These are phyloP conservation scores for Cystobasidium slooffiae DNA, from an alignment of 1,284 basidiomycete genomes.

Conservation along the genomic window DNA sequence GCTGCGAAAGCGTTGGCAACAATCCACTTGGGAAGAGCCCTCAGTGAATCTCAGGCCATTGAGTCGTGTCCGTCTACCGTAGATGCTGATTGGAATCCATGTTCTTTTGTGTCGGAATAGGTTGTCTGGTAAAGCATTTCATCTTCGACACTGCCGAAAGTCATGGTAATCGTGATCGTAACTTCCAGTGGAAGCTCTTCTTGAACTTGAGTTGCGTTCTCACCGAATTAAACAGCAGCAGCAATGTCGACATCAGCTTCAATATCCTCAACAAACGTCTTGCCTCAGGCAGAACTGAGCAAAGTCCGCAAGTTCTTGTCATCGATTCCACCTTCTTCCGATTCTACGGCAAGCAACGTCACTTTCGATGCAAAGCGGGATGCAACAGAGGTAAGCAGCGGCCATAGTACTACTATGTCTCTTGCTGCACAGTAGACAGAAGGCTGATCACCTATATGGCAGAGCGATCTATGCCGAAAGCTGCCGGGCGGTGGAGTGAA, in stretches of 20 bases:
- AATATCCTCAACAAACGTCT: not conserved
- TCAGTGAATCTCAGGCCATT: too few species aligned
- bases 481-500: conserved; percentile 34
- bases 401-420: not conserved
- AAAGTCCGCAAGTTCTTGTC: conserved; percentile 34
- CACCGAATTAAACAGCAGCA: not conserved
- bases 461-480: conserved; percentile 41
- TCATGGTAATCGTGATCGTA: not conserved
- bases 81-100: too few species aligned
- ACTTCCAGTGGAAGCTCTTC: not conserved
- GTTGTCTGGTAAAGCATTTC: too few species aligned
- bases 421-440: not conserved
- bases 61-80: too few species aligned
- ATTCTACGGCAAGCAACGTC: conserved; percentile 39
- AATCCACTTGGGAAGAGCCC: not conserved
- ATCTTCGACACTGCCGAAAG: not conserved
- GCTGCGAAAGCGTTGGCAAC: not conserved
- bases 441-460: not conserved
- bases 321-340: conserved; percentile 32
- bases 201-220: not conserved
- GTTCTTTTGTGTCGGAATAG: too few species aligned
- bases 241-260: conserved; percentile 16
- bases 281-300: conserved; percentile 7
- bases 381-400: conserved; percentile 24
- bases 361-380: conserved; percentile 41